Evolutionary conservation across 495 filamentous ascomycete species (phyloP).

Genomic region (Lindgomyces ingoldianus): DNA sequence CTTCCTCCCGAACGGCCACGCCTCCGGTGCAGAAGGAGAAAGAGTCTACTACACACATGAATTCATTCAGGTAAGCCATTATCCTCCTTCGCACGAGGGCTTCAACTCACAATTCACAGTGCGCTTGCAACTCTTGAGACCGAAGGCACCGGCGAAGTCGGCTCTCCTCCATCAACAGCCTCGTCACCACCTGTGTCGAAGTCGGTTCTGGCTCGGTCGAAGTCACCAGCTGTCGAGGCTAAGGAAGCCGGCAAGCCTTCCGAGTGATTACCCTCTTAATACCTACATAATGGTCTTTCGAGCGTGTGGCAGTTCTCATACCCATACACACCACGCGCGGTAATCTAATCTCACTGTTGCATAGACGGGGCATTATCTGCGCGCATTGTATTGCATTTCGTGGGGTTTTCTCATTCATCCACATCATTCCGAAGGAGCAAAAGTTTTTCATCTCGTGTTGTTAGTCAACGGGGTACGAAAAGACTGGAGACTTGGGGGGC

Average conservation of each 20-base stretch:
- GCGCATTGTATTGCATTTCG: conserved; percentile 39
- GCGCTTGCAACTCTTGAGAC: conserved; percentile 61
- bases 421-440: conserved; percentile 27
- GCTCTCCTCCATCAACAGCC: conserved; percentile 60
- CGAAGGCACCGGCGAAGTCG: conserved; percentile 53
- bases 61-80: conserved; percentile 78
- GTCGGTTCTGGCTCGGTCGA: conserved; percentile 55
- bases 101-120: conserved; percentile 47
- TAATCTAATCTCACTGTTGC: conserved; percentile 40
- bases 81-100: conserved; percentile 5
- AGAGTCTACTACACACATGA: conserved; percentile 68
- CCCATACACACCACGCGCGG: conserved; percentile 28
- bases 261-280: conserved; percentile 31
- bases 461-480: conserved; percentile 9
- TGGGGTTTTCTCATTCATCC: conserved; percentile 29
- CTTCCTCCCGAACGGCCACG: conserved; percentile 85
- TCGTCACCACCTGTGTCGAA: conserved; percentile 60
- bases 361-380: conserved; percentile 39
- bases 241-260: conserved; percentile 30
- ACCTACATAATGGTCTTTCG: conserved; percentile 23
- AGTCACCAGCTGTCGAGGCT: conserved; percentile 48
- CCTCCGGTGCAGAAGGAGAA: conserved; percentile 67
- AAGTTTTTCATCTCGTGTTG: conserved; percentile 21
- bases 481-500: conserved; percentile 6
- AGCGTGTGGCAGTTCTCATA: conserved; percentile 25